A percentile compares a stretch with the other conserved stretches of the same genome.
phyloP scores from a whole-genome alignment of 106 monocot genomes.

The Acorus calamus region DNA sequence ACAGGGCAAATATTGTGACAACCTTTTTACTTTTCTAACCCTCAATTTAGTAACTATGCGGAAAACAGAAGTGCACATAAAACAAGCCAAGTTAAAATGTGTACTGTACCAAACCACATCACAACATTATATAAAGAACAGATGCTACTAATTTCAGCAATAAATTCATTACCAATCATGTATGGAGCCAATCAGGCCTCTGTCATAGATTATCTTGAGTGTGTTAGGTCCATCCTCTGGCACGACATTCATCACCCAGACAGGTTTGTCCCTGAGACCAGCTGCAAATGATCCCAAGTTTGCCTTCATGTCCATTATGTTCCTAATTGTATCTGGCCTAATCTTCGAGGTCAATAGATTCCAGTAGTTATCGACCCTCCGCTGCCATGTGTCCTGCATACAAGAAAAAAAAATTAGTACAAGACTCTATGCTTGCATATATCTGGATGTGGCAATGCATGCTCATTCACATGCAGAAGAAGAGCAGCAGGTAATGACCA shows the following conservation, averaged over 20 bases:
- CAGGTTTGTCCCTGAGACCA: constrained; percentile 67
- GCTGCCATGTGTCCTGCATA: constrained; percentile 66
- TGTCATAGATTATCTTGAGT: constrained; percentile 81
- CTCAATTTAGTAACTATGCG: too few species aligned
- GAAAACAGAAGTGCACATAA: too few species aligned
- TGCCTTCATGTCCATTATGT: constrained; percentile 96
- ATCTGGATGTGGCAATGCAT: too few species aligned
- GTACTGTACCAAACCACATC: too few species aligned
- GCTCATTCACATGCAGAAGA: too few species aligned
- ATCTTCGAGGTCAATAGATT: constrained; percentile 54
- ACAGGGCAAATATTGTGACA: too few species aligned
- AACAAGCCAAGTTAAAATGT: too few species aligned
- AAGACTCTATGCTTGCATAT: too few species aligned
- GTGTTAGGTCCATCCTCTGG: constrained; percentile 65
- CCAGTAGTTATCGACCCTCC: constrained; percentile 63
- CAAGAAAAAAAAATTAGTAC: background rate
- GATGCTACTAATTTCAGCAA: background rate
- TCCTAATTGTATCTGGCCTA: constrained; percentile 50
- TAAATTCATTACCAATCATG: constrained; percentile 66
- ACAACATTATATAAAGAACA: background rate
- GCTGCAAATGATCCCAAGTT: constrained; percentile 89
- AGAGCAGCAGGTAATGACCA: background rate
- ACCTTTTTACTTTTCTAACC: too few species aligned
- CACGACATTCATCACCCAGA: constrained; percentile 97
- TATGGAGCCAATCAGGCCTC: constrained; percentile 68